A percentile compares a stretch with the other conserved stretches of the same genome.
Evolutionary conservation across 805 yeast species (phyloP).

Genomic region (Candida sithepensis): DNA sequence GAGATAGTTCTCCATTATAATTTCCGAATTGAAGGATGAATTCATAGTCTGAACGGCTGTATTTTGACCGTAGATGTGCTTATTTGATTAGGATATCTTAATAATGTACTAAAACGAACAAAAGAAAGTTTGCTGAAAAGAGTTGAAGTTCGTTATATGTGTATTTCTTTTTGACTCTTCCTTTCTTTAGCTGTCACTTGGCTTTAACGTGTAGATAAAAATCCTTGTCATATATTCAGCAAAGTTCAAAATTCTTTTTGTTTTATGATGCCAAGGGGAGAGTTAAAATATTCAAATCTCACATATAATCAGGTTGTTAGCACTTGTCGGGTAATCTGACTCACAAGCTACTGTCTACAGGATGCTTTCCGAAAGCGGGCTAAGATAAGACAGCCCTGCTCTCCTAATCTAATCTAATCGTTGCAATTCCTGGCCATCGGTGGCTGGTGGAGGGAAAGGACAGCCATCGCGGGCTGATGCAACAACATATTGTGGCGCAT

Average conservation of each 20-base stretch:
- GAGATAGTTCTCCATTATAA: slow-evolving; percentile 3
- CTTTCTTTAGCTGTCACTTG: background rate
- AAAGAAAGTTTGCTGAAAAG: background rate
- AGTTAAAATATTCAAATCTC: background rate
- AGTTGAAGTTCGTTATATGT: background rate
- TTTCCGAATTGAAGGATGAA: slow-evolving; percentile 1
- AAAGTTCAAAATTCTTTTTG: background rate
- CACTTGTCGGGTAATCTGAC: background rate
- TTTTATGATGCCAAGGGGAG: background rate
- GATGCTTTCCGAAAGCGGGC: background rate
- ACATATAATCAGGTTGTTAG: background rate
- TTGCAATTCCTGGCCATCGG: background rate
- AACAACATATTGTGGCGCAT: background rate
- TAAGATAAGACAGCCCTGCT: background rate
- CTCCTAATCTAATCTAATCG: background rate
- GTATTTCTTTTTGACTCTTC: background rate
- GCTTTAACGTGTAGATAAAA: background rate
- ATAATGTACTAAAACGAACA: background rate
- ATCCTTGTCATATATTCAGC: background rate
- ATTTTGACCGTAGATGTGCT: background rate
- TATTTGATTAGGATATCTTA: background rate
- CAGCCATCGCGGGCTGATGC: too few relatives aligned
- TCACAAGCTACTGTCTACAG: background rate
- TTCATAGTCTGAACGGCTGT: background rate
- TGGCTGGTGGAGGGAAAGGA: background rate